Base-by-base conservation (phyloP, 192 early-diverging fungal genomes). In the Coemansia sp. region DNA sequence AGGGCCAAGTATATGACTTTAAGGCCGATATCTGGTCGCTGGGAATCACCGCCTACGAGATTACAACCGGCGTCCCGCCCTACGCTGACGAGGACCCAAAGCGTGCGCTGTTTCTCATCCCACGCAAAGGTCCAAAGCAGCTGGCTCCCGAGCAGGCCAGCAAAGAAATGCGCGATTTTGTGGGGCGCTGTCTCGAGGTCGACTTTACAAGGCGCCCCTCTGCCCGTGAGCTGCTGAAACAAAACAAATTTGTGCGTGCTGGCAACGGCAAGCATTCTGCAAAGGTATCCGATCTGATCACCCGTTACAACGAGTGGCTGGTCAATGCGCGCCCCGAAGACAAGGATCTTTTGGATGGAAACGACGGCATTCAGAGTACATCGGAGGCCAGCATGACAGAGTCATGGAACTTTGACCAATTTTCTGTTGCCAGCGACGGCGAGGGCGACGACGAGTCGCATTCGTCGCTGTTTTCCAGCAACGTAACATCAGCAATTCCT, bases 21-120 rank as follows among this genome's bases (percentile, higher is more conserved):
- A 95, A 95, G 87, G 95, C 92, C n/a, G 97, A 99, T 74, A 95
- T 99, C 38, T 99, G 97, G 97, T 97, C 95, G 0, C 84, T 99
- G 32, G 97, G 97, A 6, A 98, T 99, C 70, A 98, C 97, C 5
- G 90, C 96, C 25, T 96, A 97, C 52, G 97, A 99, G 67, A 89
- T 99, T 61, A 92, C 93, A 10, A 96, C 90, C 17, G 96, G 96
- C 19, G 92, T 91, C 46, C 97, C 97, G 17, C 97, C 97, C 0
- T 91, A 94, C 56, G 89, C 94, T 5, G 89, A 98, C 63, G 85
- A 90, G 50, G 93, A 96, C 73, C 94, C 94, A 14, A 88, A 94
- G 83, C 85, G 89, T 43, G 95, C 95, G 2, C 84, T 97, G 43
- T 90, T 92, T 43, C 70, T 95, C 49, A 96, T 97, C 64, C 93